Evolutionary conservation across 331 rosid species (phyloP).

Genomic region (Stylosanthes scabra): DNA sequence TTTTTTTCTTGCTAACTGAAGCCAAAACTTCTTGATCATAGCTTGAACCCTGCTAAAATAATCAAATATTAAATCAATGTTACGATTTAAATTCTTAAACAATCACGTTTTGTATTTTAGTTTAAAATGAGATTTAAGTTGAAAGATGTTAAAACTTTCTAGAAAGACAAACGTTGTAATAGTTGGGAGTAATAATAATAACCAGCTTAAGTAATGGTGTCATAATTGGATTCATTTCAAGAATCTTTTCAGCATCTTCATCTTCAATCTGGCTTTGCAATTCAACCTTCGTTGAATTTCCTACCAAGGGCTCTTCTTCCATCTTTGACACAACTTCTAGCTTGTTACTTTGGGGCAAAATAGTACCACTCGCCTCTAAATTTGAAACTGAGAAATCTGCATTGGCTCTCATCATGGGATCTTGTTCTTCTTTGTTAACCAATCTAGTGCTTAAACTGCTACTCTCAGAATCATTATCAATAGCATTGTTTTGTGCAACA

Average conservation of each 20-base stretch:
- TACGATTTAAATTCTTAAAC: neutral
- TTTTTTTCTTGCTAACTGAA: conserved; percentile 55
- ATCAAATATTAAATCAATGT: conserved; percentile 4
- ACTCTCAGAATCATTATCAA: conserved; percentile 20
- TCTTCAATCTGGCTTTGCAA: conserved; percentile 38
- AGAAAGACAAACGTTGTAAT: no score
- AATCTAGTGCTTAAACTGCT: conserved; percentile 37
- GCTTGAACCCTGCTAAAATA: conserved; percentile 46
- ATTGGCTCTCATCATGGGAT: conserved; percentile 9
- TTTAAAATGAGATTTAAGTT: no score
- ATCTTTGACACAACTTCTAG: conserved; percentile 35
- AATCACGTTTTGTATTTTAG: no score
- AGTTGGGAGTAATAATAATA: neutral
- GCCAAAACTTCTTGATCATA: conserved; percentile 49
- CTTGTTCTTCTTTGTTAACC: conserved; percentile 43
- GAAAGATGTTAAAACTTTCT: no score
- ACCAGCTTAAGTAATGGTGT: conserved; percentile 60
- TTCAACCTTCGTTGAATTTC: conserved; percentile 50
- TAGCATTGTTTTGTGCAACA: neutral
- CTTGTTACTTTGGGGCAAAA: conserved; percentile 42
- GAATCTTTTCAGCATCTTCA: conserved; percentile 46
- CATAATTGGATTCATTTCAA: conserved; percentile 44
- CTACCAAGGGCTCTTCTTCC: conserved; percentile 39
- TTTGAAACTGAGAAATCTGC: neutral
- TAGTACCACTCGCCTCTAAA: neutral